These are phyloP conservation scores for Populus alba DNA, from an alignment of 345 rosid species.

Conservation along the genomic window DNA sequence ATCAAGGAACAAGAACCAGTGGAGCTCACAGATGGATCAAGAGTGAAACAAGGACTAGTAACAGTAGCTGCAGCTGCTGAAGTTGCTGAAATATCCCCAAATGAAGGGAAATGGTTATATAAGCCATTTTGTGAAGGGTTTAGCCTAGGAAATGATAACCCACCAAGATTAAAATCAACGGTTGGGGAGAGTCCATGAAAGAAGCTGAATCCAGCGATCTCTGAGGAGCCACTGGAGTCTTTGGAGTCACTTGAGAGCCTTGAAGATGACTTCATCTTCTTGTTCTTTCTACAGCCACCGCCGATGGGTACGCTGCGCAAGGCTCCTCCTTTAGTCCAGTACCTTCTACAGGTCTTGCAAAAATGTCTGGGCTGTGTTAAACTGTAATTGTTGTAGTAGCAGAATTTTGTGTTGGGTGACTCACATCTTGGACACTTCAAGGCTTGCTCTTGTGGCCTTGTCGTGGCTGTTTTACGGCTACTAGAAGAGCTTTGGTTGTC, in stretches of 20 bases:
- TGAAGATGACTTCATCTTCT: conserved; percentile 20
- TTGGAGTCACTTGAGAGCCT: conserved; percentile 29
- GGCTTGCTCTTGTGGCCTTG: conserved; percentile 18
- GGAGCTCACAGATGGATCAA: conserved; percentile 47
- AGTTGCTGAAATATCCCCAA: conserved; percentile 33
- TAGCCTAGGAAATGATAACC: conserved; percentile 49
- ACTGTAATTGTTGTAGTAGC: conserved; percentile 31
- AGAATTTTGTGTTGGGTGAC: conserved; percentile 29
- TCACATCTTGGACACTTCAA: conserved; percentile 30
- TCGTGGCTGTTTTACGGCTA: conserved; percentile 33
- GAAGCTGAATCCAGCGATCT: conserved; percentile 61
- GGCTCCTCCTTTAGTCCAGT: conserved; percentile 35
- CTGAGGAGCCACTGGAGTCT: conserved; percentile 43
- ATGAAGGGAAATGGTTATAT: conserved; percentile 45
- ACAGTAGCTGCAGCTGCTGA: conserved; percentile 8
- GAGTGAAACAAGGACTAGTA: conserved; percentile 30
- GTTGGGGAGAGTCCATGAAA: conserved; percentile 60
- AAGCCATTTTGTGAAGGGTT: conserved; percentile 36
- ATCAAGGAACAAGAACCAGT: conserved; percentile 24
- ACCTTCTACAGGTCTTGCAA: conserved; percentile 29
- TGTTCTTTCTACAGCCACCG: conserved; percentile 29
- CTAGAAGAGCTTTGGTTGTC: conserved; percentile 33
- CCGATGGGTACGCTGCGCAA: conserved; percentile 30
- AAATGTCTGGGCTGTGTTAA: conserved; percentile 32
- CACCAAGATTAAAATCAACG: conserved; percentile 72